Evolutionary conservation across 192 early-diverging fungal species (phyloP), one percentile per base, ranked within the genome.

Genomic region (Spizellomyces punctatus): DNA sequence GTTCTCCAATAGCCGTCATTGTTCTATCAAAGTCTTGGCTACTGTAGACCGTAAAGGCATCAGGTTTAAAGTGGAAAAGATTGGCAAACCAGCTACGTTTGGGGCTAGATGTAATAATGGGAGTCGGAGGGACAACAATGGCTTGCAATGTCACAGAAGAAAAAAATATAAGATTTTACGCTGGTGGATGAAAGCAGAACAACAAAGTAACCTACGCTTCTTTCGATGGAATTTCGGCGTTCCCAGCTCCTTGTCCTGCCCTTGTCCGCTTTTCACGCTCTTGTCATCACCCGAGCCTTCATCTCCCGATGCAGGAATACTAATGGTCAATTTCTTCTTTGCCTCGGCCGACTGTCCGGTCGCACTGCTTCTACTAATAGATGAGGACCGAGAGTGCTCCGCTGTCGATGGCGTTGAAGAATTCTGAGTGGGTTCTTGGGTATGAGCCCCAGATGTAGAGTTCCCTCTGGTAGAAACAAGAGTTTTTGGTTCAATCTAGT

Each of bases 1-100:
- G 14, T 41, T 61, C 22, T 41, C 14, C 59, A 14, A 61, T 61
- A 14, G 22, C 22, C 5, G 14, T 61, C 19, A 58, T 8, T 27
- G 71, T 70, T 42, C 49, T 56, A n/a, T 52, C 49, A 36, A 76
- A 46, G 12, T 10, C 14, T 10, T 47, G 12, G 63, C 46, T 14
- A 47, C 43, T 47, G 16, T n/a, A 19, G 46, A 72, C 16, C 48
- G 10, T 17, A 52, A 69, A 57, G 0, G 62, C 55, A 41, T 83
- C 83, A 45, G 83, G 83, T 52, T 75, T 75, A 68, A 80, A 81
- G 49, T 75, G 77, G 76, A 85, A 85, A 16, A 85, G 64, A 27
- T 60, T 66, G 27, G 78, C 69, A 48, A 85, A 83, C 83, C 81
- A 83, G 55, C 49, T 61, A 17, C 69, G 65, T 67, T 85, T 85